Evolutionary conservation across 2,329 filamentous ascomycete species (phyloP), one percentile per base, ranked within the genome.

Genomic region (Verticillium klebahnii): DNA sequence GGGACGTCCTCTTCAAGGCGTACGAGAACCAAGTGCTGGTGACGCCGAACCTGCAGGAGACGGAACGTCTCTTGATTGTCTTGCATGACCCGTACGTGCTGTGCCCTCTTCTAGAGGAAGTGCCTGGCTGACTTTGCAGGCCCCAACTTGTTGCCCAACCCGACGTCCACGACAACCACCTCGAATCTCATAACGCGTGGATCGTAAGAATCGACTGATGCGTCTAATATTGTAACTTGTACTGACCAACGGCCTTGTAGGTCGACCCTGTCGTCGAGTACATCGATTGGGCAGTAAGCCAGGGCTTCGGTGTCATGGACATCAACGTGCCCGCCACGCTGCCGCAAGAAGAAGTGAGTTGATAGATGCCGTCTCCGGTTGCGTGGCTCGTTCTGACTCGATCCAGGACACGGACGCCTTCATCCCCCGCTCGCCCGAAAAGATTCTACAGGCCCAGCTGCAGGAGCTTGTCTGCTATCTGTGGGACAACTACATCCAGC

Each of bases 401-500:
- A 32, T 25, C 23, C 57, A 81, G 75, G 82, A 85, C 63, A 74
- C 74, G 14, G 82, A 85, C 39, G 70, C 81, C 1, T 81, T 76
- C 63, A 81, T 76, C 2, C 77, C 80, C 0, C 70, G 74, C 2
- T 73, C 77, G 32, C 75, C 76, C 34, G 84, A 84, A 66, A 76
- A 73, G 59, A 75, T 74, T 1, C 71, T 86, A 8, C 82, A 89
- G 64, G 79, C 81, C 60, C 85, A 85, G 73, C 88, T 85, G 0
- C 87, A 90, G 64, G 88, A 94, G 64, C 79, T 97, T 12, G 86
- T 94, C 5, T 87, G 85, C 63, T 98, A 97, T 70, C 80, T 99
- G 15, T 99, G 95, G 95, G 93, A 97, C 69, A 99, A 99, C 71
- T 97, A 97, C 71, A 87, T 99, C 23, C 91, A 97, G 79, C 82